Conservation (phyloP, 2,329 filamentous ascomycete genomes). For the Coniochaeta sp. region DNA sequence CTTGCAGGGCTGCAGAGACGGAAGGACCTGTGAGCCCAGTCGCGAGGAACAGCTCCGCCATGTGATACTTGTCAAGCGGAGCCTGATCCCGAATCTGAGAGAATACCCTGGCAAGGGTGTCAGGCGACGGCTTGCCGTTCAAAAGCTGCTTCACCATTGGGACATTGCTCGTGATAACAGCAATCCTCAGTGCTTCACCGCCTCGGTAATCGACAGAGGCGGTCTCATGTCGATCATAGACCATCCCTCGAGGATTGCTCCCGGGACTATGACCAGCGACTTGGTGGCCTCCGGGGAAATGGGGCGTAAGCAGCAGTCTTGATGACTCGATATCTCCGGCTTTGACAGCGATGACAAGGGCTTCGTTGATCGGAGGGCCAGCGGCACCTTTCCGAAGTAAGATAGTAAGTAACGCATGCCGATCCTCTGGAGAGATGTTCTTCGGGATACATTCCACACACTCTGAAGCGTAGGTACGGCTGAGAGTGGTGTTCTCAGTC, state of each 20-base stretch:
- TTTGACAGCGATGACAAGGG: constrained; percentile 41
- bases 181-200: constrained; percentile 42
- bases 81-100: constrained; percentile 37
- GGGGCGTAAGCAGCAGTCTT: constrained; percentile 40
- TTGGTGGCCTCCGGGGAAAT: constrained; percentile 30
- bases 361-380: constrained; percentile 38
- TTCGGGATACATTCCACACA: constrained; percentile 43
- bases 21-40: constrained; percentile 37
- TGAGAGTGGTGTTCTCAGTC: constrained; percentile 32
- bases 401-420: constrained; percentile 34
- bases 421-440: constrained; percentile 35
- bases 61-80: constrained; percentile 33
- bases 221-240: constrained; percentile 35
- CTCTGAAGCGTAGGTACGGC: constrained; percentile 37
- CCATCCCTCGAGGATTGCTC: constrained; percentile 20
- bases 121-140: constrained; percentile 33
- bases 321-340: constrained; percentile 38
- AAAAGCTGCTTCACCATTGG: constrained; percentile 39
- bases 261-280: constrained; percentile 17
- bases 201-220: constrained; percentile 46
- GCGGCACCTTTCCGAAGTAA: constrained; percentile 44
- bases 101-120: constrained; percentile 42
- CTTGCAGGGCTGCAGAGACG: constrained; percentile 42
- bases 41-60: constrained; percentile 42
- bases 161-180: constrained; percentile 36